These are phyloP conservation scores for Knoxdaviesia capensis DNA, from an alignment of 2,329 filamentous ascomycete genomes.

Conservation along the genomic window DNA sequence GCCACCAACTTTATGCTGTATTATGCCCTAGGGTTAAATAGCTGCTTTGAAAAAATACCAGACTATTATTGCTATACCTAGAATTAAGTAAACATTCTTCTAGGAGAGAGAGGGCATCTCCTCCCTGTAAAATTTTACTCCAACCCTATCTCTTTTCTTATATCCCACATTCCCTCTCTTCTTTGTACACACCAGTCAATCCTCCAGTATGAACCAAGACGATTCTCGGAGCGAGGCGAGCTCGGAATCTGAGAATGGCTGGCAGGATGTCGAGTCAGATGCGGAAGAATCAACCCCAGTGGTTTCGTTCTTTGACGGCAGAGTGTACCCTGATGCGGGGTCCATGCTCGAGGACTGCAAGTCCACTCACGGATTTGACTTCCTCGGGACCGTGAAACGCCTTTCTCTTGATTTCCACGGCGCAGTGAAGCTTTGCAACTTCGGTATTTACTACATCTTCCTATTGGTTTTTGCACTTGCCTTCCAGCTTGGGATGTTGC, in stretches of 20 bases:
- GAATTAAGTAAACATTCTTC: no score
- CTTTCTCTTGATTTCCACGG: conserved; percentile 52
- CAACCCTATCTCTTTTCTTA: no score
- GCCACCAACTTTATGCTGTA: no score
- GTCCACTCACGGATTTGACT: conserved; percentile 45
- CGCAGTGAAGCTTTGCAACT: conserved; percentile 58
- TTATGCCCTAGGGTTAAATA: no score
- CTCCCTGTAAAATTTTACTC: no score
- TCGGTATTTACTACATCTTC: conserved; percentile 15
- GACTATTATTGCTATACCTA: no score
- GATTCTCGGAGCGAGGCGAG: background rate
- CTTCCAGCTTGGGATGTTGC: background rate
- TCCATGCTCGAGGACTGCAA: conserved; percentile 52
- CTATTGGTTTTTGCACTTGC: background rate
- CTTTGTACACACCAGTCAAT: no score
- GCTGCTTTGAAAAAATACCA: no score
- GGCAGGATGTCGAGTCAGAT: conserved; percentile 38
- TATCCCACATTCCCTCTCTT: no score
- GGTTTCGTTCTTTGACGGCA: conserved; percentile 47
- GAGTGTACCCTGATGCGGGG: conserved; percentile 40
- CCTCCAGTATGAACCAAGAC: no score
- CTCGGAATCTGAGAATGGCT: conserved; percentile 23
- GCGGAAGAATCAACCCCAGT: conserved; percentile 39
- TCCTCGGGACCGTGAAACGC: conserved; percentile 35
- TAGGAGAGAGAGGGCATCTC: no score